Percentiles rank a stretch among this genome's conserved stretches.
Evolutionary conservation across 2,329 filamentous ascomycete species (phyloP).

Genomic region (Hypomyces perniciosus): DNA sequence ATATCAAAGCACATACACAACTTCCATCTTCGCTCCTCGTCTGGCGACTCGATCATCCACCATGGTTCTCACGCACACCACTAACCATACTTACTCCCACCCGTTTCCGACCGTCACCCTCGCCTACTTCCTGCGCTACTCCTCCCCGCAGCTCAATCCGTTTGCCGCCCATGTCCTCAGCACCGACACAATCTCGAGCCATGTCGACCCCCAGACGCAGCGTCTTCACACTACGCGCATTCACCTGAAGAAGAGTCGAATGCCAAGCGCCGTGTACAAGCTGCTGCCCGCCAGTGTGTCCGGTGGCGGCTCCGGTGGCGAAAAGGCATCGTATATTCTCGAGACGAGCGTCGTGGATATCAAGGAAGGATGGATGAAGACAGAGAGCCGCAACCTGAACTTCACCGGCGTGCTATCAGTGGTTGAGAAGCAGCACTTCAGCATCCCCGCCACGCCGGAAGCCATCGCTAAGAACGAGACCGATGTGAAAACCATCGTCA

Average conservation of each 20-base stretch:
- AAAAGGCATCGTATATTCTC: slow-evolving; percentile 73
- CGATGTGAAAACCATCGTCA: slow-evolving; percentile 66
- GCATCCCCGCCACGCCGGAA: slow-evolving; percentile 29
- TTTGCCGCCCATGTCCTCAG: slow-evolving; percentile 77
- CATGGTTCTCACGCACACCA: slow-evolving; percentile 60
- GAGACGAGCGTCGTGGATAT: slow-evolving; percentile 76
- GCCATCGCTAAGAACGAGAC: slow-evolving; percentile 40
- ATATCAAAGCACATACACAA: slow-evolving; percentile 1
- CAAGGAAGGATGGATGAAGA: slow-evolving; percentile 75
- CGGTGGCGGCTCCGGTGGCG: slow-evolving; percentile 51
- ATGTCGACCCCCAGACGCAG: slow-evolving; percentile 66
- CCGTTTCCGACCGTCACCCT: slow-evolving; percentile 80
- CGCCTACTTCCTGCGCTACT: slow-evolving; percentile 85
- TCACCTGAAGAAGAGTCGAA: slow-evolving; percentile 74
- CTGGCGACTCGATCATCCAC: slow-evolving; percentile 24
- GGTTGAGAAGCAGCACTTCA: slow-evolving; percentile 68
- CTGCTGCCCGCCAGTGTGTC: slow-evolving; percentile 65
- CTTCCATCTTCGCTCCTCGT: neutral
- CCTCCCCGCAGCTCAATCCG: slow-evolving; percentile 63
- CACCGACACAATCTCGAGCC: slow-evolving; percentile 72
- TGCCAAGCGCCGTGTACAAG: slow-evolving; percentile 69
- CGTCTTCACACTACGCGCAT: slow-evolving; percentile 72
- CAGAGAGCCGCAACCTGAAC: slow-evolving; percentile 74
- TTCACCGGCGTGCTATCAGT: slow-evolving; percentile 76
- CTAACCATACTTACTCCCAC: slow-evolving; percentile 69